Evolutionary conservation across 306 rosid genomes (phyloP), one percentile per base, ranked within the genome.

Genomic region (Oemleria cerasiformis): DNA sequence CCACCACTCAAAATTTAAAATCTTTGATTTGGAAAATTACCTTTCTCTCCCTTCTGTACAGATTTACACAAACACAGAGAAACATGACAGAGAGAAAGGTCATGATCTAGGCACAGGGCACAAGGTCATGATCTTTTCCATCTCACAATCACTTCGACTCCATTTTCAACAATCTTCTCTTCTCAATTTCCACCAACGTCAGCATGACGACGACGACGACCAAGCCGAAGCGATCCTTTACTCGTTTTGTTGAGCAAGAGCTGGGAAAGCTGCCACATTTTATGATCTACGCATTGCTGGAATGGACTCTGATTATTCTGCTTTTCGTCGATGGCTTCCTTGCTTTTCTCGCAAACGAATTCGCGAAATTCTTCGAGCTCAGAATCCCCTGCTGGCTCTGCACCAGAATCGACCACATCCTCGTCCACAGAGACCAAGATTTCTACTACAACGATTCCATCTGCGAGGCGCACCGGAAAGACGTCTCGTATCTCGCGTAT

Each of bases 251-350:
- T 21, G 89, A 84, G 75, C 68, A 81, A 68, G 87, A 83, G 70
- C 58, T 85, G 71, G 96, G 97, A 19, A 81, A 60, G 73, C 73
- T 91, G 67, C 86, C 97, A 13, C 96, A 86, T 66, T 87, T 89
- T 51, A 15, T 89, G 67, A 67, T 95, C 70, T 86, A 48, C 58
- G 91, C 95, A 6, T 17, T 88, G 30, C 96, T 95, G 2, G 99
- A 95, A 84, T 95, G 96, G 93, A 65, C 79, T 17, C n/a, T 95
- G 38, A 91, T 95, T 63, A 0, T 83, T 21, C 21, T 89, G 58
- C 96, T 95, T 8, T 89, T 89, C 78, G 44, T 85, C 21, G 92
- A 89, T 53, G 97, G 96, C 14, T 82, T 91, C 58, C 76, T 95
- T 4, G 88, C 92, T 4, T 85, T 95, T 60, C 6, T 72, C 6